These are phyloP conservation scores for Wickerhamiella alocasiicola DNA, from an alignment of 805 yeast species.

Conservation along the genomic window DNA sequence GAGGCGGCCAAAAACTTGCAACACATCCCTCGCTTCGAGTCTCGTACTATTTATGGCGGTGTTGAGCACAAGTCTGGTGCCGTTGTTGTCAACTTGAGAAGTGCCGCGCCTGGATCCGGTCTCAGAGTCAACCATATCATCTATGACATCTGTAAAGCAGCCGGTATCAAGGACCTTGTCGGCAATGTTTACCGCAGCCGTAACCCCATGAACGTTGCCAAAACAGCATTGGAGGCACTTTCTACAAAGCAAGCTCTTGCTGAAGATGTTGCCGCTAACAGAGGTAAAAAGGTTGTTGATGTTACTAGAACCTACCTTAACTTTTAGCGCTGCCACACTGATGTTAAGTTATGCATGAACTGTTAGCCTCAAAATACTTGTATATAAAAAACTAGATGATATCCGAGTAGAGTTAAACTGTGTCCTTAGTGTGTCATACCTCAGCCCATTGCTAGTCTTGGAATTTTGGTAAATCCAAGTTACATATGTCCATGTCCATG, in stretches of 20 bases:
- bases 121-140: slow-evolving; percentile 81
- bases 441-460: too few relatives aligned
- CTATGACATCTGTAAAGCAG: slow-evolving; percentile 81
- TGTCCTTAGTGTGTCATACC: too few relatives aligned
- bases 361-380: too few relatives aligned
- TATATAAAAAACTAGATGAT: too few relatives aligned
- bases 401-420: too few relatives aligned
- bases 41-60: slow-evolving; percentile 80
- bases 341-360: background rate
- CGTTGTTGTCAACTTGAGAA: slow-evolving; percentile 63
- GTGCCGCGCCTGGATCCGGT: slow-evolving; percentile 91
- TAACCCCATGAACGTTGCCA: slow-evolving; percentile 88
- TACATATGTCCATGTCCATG: too few relatives aligned
- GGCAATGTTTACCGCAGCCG: slow-evolving; percentile 88
- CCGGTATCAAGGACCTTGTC: slow-evolving; percentile 85
- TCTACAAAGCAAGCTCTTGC: slow-evolving; percentile 58
- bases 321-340: slow-evolving; percentile 24
- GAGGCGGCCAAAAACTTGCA: slow-evolving; percentile 78
- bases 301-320: slow-evolving; percentile 75
- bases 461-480: too few relatives aligned
- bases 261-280: slow-evolving; percentile 75
- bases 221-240: slow-evolving; percentile 79
- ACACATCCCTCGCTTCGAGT: slow-evolving; percentile 75
- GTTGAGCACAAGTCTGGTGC: slow-evolving; percentile 78
- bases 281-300: slow-evolving; percentile 93